Conservation (phyloP, 139 green algal species). For the Closterium sp. region DNA sequence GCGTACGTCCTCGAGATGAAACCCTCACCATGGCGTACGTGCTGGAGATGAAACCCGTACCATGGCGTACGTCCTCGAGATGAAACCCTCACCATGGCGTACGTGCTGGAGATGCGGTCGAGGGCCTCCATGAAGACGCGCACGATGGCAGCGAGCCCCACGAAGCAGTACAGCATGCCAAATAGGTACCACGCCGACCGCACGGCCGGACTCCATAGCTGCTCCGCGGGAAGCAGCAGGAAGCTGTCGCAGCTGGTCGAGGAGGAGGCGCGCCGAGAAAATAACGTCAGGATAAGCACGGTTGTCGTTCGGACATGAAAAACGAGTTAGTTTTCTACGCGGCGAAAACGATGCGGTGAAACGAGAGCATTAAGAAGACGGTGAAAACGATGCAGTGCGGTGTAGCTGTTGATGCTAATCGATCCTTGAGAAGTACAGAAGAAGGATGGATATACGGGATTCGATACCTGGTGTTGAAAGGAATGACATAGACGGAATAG, state of each 20-base stretch:
- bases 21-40: no score
- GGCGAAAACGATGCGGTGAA: background rate
- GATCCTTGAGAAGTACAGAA: background rate
- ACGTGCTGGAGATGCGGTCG: conserved; percentile 23
- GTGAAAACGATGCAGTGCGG: background rate
- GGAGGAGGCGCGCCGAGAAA: background rate
- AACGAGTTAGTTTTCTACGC: background rate
- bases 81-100: background rate
- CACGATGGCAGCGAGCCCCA: conserved; percentile 35
- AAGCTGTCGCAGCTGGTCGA: conserved; percentile 34
- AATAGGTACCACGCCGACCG: conserved; percentile 12
- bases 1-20: no score
- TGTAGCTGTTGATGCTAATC: background rate
- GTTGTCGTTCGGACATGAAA: background rate
- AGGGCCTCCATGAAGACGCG: conserved; percentile 42
- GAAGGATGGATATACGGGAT: background rate
- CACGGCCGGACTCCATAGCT: conserved; percentile 23
- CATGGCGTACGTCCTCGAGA: no score
- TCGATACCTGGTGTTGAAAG: background rate
- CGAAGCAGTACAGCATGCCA: conserved; percentile 34
- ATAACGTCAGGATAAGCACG: background rate
- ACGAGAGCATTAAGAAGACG: no score
- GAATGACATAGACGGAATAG: background rate
- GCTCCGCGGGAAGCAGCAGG: conserved; percentile 39
- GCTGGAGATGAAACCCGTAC: no score